These are phyloP conservation scores for Silybum marianum DNA, from an alignment of 129 eudicot genomes.

Conservation along the genomic window DNA sequence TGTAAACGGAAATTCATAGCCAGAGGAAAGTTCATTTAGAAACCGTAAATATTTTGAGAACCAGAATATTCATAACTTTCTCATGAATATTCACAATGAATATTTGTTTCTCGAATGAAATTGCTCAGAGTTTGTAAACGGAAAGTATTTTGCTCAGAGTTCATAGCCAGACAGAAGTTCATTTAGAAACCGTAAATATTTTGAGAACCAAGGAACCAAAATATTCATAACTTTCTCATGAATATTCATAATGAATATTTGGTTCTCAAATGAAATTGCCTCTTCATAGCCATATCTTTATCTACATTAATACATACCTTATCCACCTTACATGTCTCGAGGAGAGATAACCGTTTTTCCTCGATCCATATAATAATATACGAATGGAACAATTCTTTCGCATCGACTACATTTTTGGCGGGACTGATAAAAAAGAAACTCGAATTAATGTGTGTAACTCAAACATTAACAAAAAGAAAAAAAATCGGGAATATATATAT, in stretches of 20 bases:
- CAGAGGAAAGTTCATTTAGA: neutral
- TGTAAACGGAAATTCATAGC: neutral
- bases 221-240: neutral
- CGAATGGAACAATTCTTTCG: constrained; percentile 82
- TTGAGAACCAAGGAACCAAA: neutral
- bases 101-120: too few relatives aligned
- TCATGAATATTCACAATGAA: neutral
- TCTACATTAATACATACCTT: constrained; percentile 46
- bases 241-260: too few relatives aligned
- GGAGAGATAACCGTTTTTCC: constrained; percentile 73
- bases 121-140: neutral
- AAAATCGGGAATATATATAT: neutral
- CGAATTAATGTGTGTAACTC: constrained; percentile 7
- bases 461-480: constrained; percentile 8
- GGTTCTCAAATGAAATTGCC: neutral
- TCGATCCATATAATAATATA: constrained; percentile 83
- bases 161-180: neutral
- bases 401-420: constrained; percentile 78
- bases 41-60: neutral
- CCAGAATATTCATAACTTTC: neutral
- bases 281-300: neutral
- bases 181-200: neutral
- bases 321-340: constrained; percentile 77
- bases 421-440: constrained; percentile 43
- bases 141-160: neutral